phyloP scores from a whole-genome alignment of 73 alveolate species.

The Uronychia setigera region DNA sequence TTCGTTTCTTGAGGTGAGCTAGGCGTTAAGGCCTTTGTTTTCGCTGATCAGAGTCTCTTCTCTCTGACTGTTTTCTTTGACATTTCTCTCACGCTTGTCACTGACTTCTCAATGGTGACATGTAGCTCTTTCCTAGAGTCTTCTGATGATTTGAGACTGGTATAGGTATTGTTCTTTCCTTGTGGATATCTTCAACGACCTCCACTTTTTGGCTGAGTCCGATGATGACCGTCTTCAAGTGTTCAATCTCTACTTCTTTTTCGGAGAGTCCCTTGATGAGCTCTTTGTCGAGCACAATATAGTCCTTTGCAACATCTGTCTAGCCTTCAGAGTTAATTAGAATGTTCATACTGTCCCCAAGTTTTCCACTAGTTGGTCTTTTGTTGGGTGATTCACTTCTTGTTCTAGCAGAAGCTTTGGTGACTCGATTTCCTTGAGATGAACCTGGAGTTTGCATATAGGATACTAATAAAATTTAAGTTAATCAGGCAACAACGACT shows the following conservation, averaged over 20 bases:
- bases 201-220: constrained; percentile 51
- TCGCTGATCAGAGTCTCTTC: constrained; percentile 21
- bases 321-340: neutral
- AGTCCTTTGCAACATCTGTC: constrained; percentile 8
- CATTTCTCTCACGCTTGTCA: constrained; percentile 11
- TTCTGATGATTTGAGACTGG: constrained; percentile 3
- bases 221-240: constrained; percentile 62
- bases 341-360: neutral
- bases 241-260: constrained; percentile 64
- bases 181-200: constrained; percentile 43
- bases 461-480: neutral
- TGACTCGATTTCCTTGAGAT: neutral
- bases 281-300: constrained; percentile 32
- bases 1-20: neutral
- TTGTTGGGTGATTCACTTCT: constrained; percentile 5
- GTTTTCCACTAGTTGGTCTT: neutral
- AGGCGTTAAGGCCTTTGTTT: constrained; percentile 9
- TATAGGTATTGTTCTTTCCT: neutral
- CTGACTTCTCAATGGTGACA: constrained; percentile 19
- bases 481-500: neutral
- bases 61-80: constrained; percentile 30
- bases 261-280: constrained; percentile 60
- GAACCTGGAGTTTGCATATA: neutral
- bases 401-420: neutral
- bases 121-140: constrained; percentile 40